Evolutionary conservation across 2,329 filamentous ascomycete species (phyloP), one percentile per base, ranked within the genome.

Genomic region (Colletotrichum sp.): DNA sequence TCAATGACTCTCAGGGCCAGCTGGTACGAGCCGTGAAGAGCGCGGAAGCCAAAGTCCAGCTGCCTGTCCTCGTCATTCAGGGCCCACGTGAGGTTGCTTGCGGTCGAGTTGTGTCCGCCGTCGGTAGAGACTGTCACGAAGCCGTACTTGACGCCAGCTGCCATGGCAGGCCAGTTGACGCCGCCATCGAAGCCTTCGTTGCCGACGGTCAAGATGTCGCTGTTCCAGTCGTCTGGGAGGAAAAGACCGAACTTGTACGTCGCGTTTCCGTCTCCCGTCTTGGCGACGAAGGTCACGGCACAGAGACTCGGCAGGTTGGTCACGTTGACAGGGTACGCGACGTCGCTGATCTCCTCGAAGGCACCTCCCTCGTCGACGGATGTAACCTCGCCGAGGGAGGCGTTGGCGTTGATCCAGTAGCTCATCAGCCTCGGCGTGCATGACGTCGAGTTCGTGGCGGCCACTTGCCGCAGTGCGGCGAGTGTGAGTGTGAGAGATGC

Each of bases 11-110:
- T 71, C 79, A 91, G 91, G 8, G 87, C 87, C 9, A 88, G 77
- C 4, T 85, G 85, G 5, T 89, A 86, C 1, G 88, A 87, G 9
- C 87, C 88, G 78, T 92, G 90, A n/a, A 86, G 69, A 6, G 85
- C 81, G 4, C 85, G 82, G 79, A 81, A 85, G 10, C 84, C 84
- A 81, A 85, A 88, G 72, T 87, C 86, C 8, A 79, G 79, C 34
- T 79, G 79, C 34, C 75, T 77, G 30, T 86, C 85, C 7, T 83
- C 80, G n/a, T 83, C 79, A 32, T 83, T 78, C 5, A 86, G 78
- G 3, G 85, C 87, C 87, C 87, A 89, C 44, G 77, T 76, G 9
- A 80, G 72, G 68, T 86, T 82, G 1, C 62, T 26, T 4, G 78
- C 34, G 0, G 79, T 78, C 1, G 85, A 86, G 66, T 80, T 83